phyloP scores from a whole-genome alignment of 345 rosid species.

The Cardamine resedifolia region DNA sequence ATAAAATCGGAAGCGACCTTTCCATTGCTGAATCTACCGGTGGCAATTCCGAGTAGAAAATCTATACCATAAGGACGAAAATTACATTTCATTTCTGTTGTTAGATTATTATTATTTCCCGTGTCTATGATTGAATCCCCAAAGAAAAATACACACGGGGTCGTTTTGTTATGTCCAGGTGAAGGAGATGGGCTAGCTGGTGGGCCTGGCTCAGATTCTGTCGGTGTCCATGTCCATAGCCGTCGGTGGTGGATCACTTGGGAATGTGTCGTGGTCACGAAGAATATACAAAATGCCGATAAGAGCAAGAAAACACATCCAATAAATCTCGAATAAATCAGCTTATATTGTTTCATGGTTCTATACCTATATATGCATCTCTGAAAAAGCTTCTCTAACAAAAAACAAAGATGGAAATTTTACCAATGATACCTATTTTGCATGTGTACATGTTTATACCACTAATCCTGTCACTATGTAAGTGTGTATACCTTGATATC shows the following conservation, averaged over 20 bases:
- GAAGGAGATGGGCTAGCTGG: background rate
- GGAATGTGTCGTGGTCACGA: background rate
- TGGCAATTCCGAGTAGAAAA: conserved; percentile 38
- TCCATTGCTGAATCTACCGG: conserved; percentile 53
- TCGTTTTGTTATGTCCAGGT: background rate
- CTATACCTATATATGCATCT: background rate
- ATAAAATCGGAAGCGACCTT: conserved; percentile 41
- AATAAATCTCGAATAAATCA: background rate
- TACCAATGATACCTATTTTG: background rate
- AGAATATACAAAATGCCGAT: background rate
- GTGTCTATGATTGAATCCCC: conserved; percentile 54
- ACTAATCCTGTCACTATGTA: background rate
- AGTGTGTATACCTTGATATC: background rate
- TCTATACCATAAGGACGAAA: conserved; percentile 51
- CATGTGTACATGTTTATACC: background rate
- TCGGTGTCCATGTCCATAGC: background rate
- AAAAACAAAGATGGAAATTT: background rate
- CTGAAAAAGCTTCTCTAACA: background rate
- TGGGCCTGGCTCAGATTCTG: conserved; percentile 1
- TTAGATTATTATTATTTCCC: conserved; percentile 48
- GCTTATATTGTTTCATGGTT: conserved; percentile 15
- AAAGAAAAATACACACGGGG: conserved; percentile 39
- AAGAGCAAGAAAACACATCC: background rate
- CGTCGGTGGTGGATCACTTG: conserved; percentile 3
- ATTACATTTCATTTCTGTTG: conserved; percentile 40